These are phyloP conservation scores for Diaporthe longicolla DNA, from an alignment of 2,329 filamentous ascomycete genomes.

Conservation along the genomic window DNA sequence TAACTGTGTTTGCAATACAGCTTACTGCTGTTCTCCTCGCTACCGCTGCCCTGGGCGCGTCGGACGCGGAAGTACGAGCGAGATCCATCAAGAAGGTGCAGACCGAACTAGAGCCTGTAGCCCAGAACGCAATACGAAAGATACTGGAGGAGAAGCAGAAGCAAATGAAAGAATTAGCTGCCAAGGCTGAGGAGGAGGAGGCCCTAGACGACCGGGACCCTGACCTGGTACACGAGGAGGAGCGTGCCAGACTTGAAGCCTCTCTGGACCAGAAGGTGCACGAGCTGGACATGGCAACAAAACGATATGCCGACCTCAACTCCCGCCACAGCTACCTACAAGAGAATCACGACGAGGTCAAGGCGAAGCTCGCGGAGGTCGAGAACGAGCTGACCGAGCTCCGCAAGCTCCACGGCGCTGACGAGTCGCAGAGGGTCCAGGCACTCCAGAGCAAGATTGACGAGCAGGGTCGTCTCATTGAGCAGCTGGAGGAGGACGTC, in stretches of 20 bases:
- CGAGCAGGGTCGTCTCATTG: slow-evolving; percentile 80
- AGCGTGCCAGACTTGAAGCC: slow-evolving; percentile 64
- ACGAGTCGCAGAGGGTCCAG: slow-evolving; percentile 66
- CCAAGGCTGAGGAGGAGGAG: slow-evolving; percentile 44
- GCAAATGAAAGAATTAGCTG: slow-evolving; percentile 54
- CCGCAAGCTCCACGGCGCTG: slow-evolving; percentile 64
- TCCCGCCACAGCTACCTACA: slow-evolving; percentile 72
- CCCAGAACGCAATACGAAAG: slow-evolving; percentile 62
- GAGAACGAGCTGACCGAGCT: slow-evolving; percentile 67
- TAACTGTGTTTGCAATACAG: slow-evolving; percentile 23
- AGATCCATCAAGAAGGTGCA: slow-evolving; percentile 52
- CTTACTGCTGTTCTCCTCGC: slow-evolving; percentile 50
- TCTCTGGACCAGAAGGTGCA: slow-evolving; percentile 50
- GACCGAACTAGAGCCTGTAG: slow-evolving; percentile 50
- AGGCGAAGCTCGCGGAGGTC: slow-evolving; percentile 72
- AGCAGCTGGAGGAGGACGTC: slow-evolving; percentile 76
- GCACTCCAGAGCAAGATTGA: slow-evolving; percentile 70
- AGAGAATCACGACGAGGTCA: slow-evolving; percentile 74
- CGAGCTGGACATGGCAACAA: slow-evolving; percentile 64
- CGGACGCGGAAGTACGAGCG: slow-evolving; percentile 45
- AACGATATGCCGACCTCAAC: slow-evolving; percentile 71
- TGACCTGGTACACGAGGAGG: slow-evolving; percentile 70
- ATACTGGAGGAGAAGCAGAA: slow-evolving; percentile 63
- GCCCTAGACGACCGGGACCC: slow-evolving; percentile 59
- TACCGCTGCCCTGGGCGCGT: slow-evolving; percentile 50